These are phyloP conservation scores for Gentiana dahurica DNA, from an alignment of 257 asterid genomes.

Conservation along the genomic window DNA sequence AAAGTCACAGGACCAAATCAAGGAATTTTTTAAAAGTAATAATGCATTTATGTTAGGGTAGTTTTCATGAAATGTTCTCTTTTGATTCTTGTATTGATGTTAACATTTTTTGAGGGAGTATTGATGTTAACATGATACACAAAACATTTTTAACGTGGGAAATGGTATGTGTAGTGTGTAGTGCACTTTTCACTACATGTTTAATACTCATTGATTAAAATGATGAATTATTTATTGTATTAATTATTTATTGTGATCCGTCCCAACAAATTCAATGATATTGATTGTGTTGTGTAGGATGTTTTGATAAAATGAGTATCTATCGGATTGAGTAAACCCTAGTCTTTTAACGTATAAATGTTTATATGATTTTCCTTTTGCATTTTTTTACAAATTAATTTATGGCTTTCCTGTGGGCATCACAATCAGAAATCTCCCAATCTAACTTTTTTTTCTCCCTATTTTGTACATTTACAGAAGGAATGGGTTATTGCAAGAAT, in stretches of 20 bases:
- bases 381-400: constrained; percentile 11
- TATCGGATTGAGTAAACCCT: too few relatives aligned
- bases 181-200: too few relatives aligned
- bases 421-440: background rate
- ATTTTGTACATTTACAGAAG: constrained; percentile 35
- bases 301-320: too few relatives aligned
- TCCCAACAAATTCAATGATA: too few relatives aligned
- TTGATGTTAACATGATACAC: constrained; percentile 1
- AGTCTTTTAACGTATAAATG: constrained; percentile 2
- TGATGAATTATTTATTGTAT: too few relatives aligned
- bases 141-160: too few relatives aligned
- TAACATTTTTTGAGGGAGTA: too few relatives aligned
- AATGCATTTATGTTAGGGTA: background rate
- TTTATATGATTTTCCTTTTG: constrained; percentile 5
- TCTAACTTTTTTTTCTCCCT: background rate
- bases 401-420: constrained; percentile 8
- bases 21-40: background rate
- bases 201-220: too few relatives aligned
- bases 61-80: background rate
- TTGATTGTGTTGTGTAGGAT: too few relatives aligned
- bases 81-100: constrained; percentile 4
- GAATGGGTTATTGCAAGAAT: constrained; percentile 97
- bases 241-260: too few relatives aligned
- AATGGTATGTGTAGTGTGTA: too few relatives aligned
- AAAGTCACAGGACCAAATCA: background rate